Evolutionary conservation across 768 basidiomycete genomes (phyloP).

Genomic region (Daedaleopsis sinensis): DNA sequence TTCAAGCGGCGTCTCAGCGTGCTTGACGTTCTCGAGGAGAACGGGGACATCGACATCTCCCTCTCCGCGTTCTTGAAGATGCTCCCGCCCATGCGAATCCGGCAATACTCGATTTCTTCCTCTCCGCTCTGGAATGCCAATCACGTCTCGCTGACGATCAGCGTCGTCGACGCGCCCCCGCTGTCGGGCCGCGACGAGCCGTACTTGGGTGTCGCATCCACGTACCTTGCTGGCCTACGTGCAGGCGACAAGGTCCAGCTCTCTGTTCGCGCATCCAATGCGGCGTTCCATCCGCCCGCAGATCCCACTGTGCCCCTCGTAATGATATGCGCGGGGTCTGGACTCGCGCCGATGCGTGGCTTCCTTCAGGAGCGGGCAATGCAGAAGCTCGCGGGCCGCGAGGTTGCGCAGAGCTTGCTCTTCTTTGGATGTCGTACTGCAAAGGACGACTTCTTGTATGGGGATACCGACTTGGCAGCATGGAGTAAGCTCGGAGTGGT

Average conservation of each 20-base stretch:
- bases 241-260: slow-evolving; percentile 44
- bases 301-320: slow-evolving; percentile 43
- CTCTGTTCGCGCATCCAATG: slow-evolving; percentile 40
- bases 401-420: slow-evolving; percentile 41
- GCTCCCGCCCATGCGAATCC: slow-evolving; percentile 50
- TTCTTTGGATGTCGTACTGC: slow-evolving; percentile 49
- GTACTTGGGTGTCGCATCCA: slow-evolving; percentile 51
- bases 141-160: slow-evolving; percentile 46
- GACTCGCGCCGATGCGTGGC: slow-evolving; percentile 52
- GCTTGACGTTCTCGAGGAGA: slow-evolving; percentile 44
- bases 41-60: slow-evolving; percentile 40
- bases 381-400: slow-evolving; percentile 44
- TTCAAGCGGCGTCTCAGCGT: slow-evolving; percentile 42
- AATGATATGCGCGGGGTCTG: slow-evolving; percentile 50
- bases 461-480: slow-evolving; percentile 39
- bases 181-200: slow-evolving; percentile 33
- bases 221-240: slow-evolving; percentile 42
- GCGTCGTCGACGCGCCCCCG: slow-evolving; percentile 43
- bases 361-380: slow-evolving; percentile 53
- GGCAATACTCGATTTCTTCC: slow-evolving; percentile 56
- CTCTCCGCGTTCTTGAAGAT: slow-evolving; percentile 43
- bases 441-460: slow-evolving; percentile 44
- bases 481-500: slow-evolving; percentile 46
- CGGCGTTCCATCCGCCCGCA: slow-evolving; percentile 45
- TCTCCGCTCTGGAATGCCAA: slow-evolving; percentile 48